phyloP scores from a whole-genome alignment of 208 protist genomes.

The Novymonas esmeraldas region DNA sequence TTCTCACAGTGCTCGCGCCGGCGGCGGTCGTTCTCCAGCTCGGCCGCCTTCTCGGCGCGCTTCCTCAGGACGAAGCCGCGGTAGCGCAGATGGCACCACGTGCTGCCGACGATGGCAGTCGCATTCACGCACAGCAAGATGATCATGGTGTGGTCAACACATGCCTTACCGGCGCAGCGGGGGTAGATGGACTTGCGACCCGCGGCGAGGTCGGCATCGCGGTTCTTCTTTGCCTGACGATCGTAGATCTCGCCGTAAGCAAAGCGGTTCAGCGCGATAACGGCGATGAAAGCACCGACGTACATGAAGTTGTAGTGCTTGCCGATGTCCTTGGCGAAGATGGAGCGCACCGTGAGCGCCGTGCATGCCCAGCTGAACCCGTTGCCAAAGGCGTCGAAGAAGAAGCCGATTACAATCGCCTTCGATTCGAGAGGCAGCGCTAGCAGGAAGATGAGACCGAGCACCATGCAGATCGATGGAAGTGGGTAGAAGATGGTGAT shows the following conservation, averaged over 20 bases:
- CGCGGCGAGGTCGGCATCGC: constrained; percentile 17
- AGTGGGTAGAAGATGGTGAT: constrained; percentile 48
- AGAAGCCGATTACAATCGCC: constrained; percentile 54
- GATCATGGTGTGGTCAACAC: constrained; percentile 42
- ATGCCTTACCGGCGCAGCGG: constrained; percentile 41
- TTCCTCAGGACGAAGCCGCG: constrained; percentile 37
- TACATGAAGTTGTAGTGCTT: constrained; percentile 84
- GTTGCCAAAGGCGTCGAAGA: constrained; percentile 62
- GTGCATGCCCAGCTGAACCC: constrained; percentile 67
- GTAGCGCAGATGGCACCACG: constrained; percentile 55
- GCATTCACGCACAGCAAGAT: constrained; percentile 56
- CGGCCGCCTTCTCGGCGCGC: constrained; percentile 18
- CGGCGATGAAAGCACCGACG: constrained; percentile 49
- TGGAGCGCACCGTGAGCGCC: constrained; percentile 37
- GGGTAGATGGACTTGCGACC: constrained; percentile 35
- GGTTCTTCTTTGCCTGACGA: constrained; percentile 40
- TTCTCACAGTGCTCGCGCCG: not conserved
- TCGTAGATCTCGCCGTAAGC: constrained; percentile 70
- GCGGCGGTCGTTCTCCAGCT: too few relatives aligned
- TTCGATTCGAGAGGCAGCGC: constrained; percentile 43
- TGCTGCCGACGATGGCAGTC: constrained; percentile 40
- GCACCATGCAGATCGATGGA: constrained; percentile 34
- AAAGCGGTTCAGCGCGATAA: constrained; percentile 67
- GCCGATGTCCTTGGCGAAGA: constrained; percentile 70
- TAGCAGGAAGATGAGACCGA: constrained; percentile 51